Conservation (phyloP, 1,284 basidiomycete species). For the Puccinia polysora region DNA sequence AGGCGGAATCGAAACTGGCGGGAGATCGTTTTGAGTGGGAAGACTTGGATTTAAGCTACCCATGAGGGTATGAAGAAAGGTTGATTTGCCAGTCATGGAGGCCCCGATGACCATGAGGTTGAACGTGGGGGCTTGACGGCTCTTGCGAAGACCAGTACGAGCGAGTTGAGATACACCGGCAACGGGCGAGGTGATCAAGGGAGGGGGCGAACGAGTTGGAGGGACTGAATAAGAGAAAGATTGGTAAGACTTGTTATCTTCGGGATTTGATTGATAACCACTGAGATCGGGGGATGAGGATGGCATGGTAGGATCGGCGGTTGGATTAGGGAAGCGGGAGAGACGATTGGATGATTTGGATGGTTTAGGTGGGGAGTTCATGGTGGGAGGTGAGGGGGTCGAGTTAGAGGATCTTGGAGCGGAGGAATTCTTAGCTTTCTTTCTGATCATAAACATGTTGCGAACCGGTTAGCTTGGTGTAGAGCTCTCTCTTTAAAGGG, state of each 20-base stretch:
- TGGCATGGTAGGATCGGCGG: neutral
- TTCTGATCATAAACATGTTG: no score
- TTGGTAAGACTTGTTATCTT: slow-evolving; percentile 25
- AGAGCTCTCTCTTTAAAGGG: no score
- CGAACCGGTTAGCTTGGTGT: no score
- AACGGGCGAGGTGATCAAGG: neutral
- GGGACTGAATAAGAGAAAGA: slow-evolving; percentile 16
- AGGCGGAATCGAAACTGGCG: neutral
- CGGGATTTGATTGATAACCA: slow-evolving; percentile 1
- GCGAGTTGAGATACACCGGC: neutral
- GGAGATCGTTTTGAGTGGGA: neutral
- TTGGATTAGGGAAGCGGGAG: no score
- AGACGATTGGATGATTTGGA: no score
- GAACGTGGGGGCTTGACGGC: slow-evolving; percentile 28
- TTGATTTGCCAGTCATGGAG: slow-evolving; percentile 27
- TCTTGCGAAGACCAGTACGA: slow-evolving; percentile 2
- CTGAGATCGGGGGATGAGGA: neutral
- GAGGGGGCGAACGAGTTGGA: neutral
- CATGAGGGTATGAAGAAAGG: slow-evolving; percentile 23
- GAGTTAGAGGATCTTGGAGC: no score
- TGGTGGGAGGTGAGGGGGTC: no score
- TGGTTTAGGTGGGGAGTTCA: no score
- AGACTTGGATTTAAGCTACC: slow-evolving; percentile 17
- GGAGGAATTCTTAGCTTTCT: no score
- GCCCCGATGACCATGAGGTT: slow-evolving; percentile 33